Evolutionary conservation across 2,329 filamentous ascomycete species (phyloP), one percentile per base, ranked within the genome.

Genomic region (Seiridium cupressi): DNA sequence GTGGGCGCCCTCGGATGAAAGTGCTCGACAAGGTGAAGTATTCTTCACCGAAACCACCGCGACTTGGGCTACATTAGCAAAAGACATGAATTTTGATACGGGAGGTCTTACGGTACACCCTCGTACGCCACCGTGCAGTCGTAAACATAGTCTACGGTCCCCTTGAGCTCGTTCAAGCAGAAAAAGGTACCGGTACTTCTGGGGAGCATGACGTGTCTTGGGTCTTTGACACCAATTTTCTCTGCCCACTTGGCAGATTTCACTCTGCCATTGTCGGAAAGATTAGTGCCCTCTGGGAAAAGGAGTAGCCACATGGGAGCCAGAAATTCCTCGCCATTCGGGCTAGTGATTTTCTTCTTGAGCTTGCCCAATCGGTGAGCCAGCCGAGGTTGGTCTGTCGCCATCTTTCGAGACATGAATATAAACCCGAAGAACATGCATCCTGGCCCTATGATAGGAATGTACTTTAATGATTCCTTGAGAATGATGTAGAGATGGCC

Each of bases 101-200:
- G 31, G 31, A 8, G 32, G 56, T 89, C 92, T 82, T 84, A 94
- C 89, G 91, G 91, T 48, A 97, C 86, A 11, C 95, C 94, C 75
- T 97, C 94, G 71, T 99, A 99, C 4, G 92, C 93, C 60, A 99
- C 89, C 0, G 95, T 98, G 74, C 93, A 97, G 75, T 96, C 92
- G 68, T 96, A 96, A 1, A 96, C 80, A 77, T 91, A 96, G 9
- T 95, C 90, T 0, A 93, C 86, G 0, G 88, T 89, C 7, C 83
- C 85, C 67, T 86, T 85, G 11, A 96, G 78, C 73, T 96, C 88
- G 63, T 88, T 88, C 48, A 96, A 76, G 67, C 90, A 93, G 70
- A 93, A 96, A 65, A 85, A 89, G 63, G 90, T 84, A 54, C 92
- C 92, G 0, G 91, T 95, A 72, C 90, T 93, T 57, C 92, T 83